These are phyloP conservation scores for Entomortierella beljakovae DNA, from an alignment of 192 early-diverging fungal genomes.

Conservation along the genomic window DNA sequence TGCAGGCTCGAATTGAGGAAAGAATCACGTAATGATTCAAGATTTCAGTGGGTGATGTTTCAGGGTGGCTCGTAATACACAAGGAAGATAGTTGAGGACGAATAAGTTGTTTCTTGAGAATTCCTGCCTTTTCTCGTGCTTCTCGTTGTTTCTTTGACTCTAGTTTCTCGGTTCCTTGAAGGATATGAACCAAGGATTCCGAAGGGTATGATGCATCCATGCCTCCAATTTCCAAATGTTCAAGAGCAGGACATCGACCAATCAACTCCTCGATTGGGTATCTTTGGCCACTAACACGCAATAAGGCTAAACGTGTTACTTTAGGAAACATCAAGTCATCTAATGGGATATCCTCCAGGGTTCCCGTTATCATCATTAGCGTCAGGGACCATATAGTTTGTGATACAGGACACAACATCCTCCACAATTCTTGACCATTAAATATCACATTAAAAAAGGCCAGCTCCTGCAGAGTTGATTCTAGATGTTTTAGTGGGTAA, in stretches of 20 bases:
- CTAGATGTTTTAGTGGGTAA: not conserved
- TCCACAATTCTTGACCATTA: not conserved
- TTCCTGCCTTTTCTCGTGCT: slow-evolving; percentile 5
- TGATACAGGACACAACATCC: not conserved
- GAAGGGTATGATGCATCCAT: not conserved
- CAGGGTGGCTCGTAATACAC: not conserved
- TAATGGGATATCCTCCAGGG: not conserved
- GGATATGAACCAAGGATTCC: not conserved
- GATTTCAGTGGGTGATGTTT: not conserved
- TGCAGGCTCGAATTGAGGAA: not conserved
- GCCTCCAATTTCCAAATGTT: not conserved
- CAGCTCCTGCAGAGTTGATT: not conserved
- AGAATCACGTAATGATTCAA: not conserved
- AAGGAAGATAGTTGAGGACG: slow-evolving; percentile 2
- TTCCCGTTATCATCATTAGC: not conserved
- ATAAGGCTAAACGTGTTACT: not conserved
- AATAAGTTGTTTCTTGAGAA: not conserved
- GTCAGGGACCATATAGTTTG: not conserved
- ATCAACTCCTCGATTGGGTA: not conserved
- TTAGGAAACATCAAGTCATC: not conserved
- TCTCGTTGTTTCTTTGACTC: slow-evolving; percentile 2
- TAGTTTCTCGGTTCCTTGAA: not conserved
- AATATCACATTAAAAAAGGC: not conserved
- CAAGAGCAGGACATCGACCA: not conserved
- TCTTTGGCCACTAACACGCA: too few relatives aligned